Evolutionary conservation across 345 rosid species (phyloP).

Genomic region (Eucalyptus sp.): DNA sequence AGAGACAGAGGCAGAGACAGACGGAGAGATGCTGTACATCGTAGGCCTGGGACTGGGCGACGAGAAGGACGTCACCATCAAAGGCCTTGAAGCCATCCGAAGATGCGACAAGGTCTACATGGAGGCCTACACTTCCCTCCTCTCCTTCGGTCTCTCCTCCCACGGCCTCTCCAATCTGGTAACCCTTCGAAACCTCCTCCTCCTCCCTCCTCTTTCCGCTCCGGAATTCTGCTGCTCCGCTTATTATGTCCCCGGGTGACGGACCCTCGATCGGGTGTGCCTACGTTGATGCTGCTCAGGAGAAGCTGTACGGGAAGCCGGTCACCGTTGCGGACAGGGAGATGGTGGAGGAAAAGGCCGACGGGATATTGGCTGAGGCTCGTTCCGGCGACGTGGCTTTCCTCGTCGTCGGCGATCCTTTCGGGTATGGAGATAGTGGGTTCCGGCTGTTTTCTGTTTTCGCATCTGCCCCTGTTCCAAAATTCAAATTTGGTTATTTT

Average conservation of each 20-base stretch:
- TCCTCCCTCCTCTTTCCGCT: background rate
- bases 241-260: background rate
- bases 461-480: background rate
- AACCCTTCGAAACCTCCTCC: background rate
- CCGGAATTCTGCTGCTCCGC: background rate
- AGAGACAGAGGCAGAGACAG: background rate
- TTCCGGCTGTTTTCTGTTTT: background rate
- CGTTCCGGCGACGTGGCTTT: constrained; percentile 46
- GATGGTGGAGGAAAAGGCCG: constrained; percentile 87
- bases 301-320: constrained; percentile 58
- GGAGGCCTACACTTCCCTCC: constrained; percentile 93
- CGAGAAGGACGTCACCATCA: constrained; percentile 71
- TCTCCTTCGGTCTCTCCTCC: constrained; percentile 75
- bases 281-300: constrained; percentile 11
- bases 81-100: constrained; percentile 71
- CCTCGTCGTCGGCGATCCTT: constrained; percentile 95
- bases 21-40: constrained; percentile 50
- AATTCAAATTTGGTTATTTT: background rate
- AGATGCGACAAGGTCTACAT: constrained; percentile 72
- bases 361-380: constrained; percentile 44
- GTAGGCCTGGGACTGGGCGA: constrained; percentile 82
- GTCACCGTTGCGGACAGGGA: constrained; percentile 77
- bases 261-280: background rate
- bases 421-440: constrained; percentile 35
- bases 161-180: constrained; percentile 68